A percentile compares a stretch with the other conserved stretches of the same genome.
Conservation (phyloP, 306 rosid species). For the Prunus campanulata region DNA sequence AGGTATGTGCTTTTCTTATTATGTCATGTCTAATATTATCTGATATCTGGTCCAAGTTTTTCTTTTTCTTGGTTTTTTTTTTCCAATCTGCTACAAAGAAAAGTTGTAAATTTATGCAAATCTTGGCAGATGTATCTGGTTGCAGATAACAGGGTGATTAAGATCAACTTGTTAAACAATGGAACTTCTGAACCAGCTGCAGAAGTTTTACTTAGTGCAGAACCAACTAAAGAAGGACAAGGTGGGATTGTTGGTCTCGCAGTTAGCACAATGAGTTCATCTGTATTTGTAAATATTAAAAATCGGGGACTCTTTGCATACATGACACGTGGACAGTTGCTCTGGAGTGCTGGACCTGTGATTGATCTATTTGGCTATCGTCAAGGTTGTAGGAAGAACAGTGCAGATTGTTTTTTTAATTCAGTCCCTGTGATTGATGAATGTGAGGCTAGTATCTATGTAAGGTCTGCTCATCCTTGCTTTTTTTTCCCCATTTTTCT, state of each 20-base stretch:
- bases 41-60: not conserved
- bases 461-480: constrained; percentile 41
- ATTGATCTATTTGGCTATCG: constrained; percentile 57
- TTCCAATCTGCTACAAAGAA: not conserved
- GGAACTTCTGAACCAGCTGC: constrained; percentile 39
- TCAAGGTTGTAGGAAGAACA: constrained; percentile 67
- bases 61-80: no score
- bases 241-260: constrained; percentile 64
- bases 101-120: constrained; percentile 7
- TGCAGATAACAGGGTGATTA: constrained; percentile 61
- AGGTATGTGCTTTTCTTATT: constrained; percentile 30
- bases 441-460: constrained; percentile 77
- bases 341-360: constrained; percentile 79
- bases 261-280: constrained; percentile 54
- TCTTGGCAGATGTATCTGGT: constrained; percentile 64
- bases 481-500: not conserved
- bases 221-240: constrained; percentile 37
- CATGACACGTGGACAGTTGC: constrained; percentile 33
- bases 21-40: not conserved
- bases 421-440: constrained; percentile 72
- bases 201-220: constrained; percentile 46
- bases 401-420: constrained; percentile 50
- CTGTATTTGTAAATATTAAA: constrained; percentile 46
- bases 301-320: constrained; percentile 70
- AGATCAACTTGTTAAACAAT: constrained; percentile 42